A percentile compares a stretch with the other conserved stretches of the same genome.
These are phyloP conservation scores for Gillenia trifoliata DNA, from an alignment of 306 rosid genomes.

Conservation along the genomic window DNA sequence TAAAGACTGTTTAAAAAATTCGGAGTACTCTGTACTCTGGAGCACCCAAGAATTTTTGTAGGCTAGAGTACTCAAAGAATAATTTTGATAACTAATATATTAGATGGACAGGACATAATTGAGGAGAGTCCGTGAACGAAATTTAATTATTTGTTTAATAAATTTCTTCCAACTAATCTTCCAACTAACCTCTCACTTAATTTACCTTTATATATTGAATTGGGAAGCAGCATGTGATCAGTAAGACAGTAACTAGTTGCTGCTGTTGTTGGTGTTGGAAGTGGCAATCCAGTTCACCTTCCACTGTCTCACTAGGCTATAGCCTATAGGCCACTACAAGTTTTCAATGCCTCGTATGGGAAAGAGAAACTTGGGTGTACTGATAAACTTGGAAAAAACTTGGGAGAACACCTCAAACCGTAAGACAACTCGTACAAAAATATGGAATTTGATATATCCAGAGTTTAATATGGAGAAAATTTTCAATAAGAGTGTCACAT, in stretches of 20 bases:
- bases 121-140: constrained; percentile 3
- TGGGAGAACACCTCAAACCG: too few relatives aligned
- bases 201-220: background rate
- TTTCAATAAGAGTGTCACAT: background rate
- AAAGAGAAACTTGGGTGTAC: too few relatives aligned
- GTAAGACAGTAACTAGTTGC: constrained; percentile 7
- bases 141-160: background rate
- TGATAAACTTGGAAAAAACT: too few relatives aligned
- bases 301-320: constrained; percentile 4
- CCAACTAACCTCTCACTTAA: background rate
- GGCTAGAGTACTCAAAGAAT: too few relatives aligned
- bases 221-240: constrained; percentile 5
- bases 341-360: too few relatives aligned
- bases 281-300: constrained; percentile 31
- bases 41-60: too few relatives aligned
- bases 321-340: background rate
- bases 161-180: background rate
- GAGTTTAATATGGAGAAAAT: background rate
- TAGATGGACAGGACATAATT: background rate
- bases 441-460: too few relatives aligned
- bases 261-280: background rate
- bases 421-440: background rate
- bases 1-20: too few relatives aligned
- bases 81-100: too few relatives aligned
- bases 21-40: too few relatives aligned